These are phyloP conservation scores for Phialophora macrospora DNA, from an alignment of 2,329 filamentous ascomycete species.

Conservation along the genomic window DNA sequence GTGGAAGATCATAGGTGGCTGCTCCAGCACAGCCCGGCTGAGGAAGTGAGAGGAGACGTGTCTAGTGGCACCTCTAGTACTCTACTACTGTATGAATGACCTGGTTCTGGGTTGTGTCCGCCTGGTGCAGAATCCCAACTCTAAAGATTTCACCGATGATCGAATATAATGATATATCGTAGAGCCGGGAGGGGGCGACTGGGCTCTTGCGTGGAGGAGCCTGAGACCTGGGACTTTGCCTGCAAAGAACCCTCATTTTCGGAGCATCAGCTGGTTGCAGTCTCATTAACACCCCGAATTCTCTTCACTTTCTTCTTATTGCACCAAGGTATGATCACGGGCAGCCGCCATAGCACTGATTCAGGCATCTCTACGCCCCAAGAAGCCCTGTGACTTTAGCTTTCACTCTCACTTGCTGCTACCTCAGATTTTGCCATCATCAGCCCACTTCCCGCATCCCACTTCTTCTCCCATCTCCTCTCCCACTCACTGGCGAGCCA, in stretches of 20 bases:
- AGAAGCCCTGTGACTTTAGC: conserved; percentile 5
- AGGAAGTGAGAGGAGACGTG: conserved; percentile 1
- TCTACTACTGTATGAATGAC: background rate
- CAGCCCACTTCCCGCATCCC: conserved; percentile 26
- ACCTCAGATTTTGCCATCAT: conserved; percentile 22
- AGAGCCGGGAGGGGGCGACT: conserved; percentile 4
- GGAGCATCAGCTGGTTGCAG: conserved; percentile 5
- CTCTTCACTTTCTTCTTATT: conserved; percentile 5
- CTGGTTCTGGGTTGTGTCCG: conserved; percentile 14
- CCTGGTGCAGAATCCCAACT: conserved; percentile 13
- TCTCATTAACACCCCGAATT: background rate
- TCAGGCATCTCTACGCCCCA: conserved; percentile 10
- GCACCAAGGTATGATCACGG: background rate
- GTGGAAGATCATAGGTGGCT: conserved; percentile 1
- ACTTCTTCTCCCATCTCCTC: conserved; percentile 1
- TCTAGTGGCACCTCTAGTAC: background rate
- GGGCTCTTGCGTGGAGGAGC: conserved; percentile 11
- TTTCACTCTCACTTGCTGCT: conserved; percentile 9
- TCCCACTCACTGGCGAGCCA: conserved; percentile 6
- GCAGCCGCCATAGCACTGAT: conserved; percentile 1
- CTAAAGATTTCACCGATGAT: conserved; percentile 12
- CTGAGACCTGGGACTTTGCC: conserved; percentile 2
- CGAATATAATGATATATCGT: conserved; percentile 13
- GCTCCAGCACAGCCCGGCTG: conserved; percentile 19
- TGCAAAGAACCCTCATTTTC: background rate